phyloP scores from a whole-genome alignment of 441 rosid species.

The Euphorbia celastroides region DNA sequence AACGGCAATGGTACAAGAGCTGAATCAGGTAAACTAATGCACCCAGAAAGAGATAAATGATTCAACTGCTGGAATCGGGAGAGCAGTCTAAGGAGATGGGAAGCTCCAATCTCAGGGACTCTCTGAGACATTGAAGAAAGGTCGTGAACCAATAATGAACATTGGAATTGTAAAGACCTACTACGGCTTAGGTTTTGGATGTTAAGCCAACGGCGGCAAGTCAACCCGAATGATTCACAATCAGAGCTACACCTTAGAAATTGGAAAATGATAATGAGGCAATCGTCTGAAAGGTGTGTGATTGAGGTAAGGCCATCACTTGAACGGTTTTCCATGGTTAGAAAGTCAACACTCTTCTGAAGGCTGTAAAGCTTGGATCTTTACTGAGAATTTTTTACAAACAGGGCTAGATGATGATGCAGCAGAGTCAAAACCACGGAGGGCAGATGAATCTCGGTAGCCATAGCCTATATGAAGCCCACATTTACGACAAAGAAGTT shows the following conservation, averaged over 20 bases:
- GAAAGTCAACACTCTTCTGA: constrained; percentile 36
- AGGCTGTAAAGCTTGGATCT: constrained; percentile 50
- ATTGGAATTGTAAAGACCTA: constrained; percentile 50
- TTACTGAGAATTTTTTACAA: constrained; percentile 41
- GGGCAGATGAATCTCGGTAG: constrained; percentile 44
- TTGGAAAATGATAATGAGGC: constrained; percentile 47
- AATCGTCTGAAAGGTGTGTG: constrained; percentile 61
- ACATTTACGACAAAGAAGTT: constrained; percentile 63
- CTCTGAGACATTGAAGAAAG: constrained; percentile 31
- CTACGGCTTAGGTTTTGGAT: constrained; percentile 55
- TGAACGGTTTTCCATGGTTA: constrained; percentile 37
- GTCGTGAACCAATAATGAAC: constrained; percentile 34
- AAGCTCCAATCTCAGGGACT: constrained; percentile 26
- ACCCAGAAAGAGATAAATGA: constrained; percentile 60
- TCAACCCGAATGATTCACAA: constrained; percentile 62
- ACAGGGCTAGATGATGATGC: constrained; percentile 33
- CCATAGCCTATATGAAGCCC: constrained; percentile 60
- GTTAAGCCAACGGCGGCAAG: constrained; percentile 59
- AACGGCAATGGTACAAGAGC: constrained; percentile 40
- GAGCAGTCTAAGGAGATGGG: constrained; percentile 56
- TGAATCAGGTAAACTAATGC: constrained; percentile 52
- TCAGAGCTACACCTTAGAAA: constrained; percentile 37
- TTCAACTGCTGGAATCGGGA: constrained; percentile 59
- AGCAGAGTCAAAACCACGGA: constrained; percentile 54
- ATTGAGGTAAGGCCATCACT: constrained; percentile 29